These are phyloP conservation scores for Penicillium vulpinum DNA, from an alignment of 2,329 filamentous ascomycete species.

Conservation along the genomic window DNA sequence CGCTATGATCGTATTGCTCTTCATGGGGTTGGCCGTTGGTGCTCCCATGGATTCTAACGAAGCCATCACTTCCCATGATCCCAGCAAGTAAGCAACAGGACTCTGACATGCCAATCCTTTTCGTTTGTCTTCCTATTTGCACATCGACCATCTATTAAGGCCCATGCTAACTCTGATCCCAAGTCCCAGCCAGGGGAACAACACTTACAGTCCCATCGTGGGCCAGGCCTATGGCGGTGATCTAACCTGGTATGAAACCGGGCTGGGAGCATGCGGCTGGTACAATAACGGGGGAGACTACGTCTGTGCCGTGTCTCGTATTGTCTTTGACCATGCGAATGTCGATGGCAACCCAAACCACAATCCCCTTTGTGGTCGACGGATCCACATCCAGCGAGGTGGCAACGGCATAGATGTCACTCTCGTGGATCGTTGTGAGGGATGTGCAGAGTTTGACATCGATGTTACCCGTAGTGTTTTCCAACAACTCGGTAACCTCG, in stretches of 20 bases:
- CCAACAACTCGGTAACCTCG: conserved; percentile 47
- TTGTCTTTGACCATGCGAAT: conserved; percentile 63
- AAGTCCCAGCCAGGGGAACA: not conserved
- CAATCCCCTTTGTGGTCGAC: conserved; percentile 67
- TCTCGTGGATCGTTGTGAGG: conserved; percentile 67
- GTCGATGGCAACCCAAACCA: conserved; percentile 59
- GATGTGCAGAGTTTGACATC: conserved; percentile 51
- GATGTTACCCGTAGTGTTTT: conserved; percentile 54
- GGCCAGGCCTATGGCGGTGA: conserved; percentile 59
- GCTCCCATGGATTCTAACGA: not conserved
- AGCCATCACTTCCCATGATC: too few species aligned
- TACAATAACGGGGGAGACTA: conserved; percentile 55
- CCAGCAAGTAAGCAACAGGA: not conserved
- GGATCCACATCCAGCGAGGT: conserved; percentile 62
- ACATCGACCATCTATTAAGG: not conserved
- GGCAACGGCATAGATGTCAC: conserved; percentile 60
- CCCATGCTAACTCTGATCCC: not conserved
- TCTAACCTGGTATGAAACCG: conserved; percentile 68
- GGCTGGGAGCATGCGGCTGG: conserved; percentile 68
- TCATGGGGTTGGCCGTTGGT: not conserved
- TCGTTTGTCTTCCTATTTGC: not conserved
- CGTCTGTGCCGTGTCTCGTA: conserved; percentile 66
- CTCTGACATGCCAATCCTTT: not conserved
- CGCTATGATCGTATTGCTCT: not conserved
- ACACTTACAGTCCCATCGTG: conserved; percentile 34